phyloP scores from a whole-genome alignment of 2,329 filamentous ascomycete genomes.

The Cercospora sesami region DNA sequence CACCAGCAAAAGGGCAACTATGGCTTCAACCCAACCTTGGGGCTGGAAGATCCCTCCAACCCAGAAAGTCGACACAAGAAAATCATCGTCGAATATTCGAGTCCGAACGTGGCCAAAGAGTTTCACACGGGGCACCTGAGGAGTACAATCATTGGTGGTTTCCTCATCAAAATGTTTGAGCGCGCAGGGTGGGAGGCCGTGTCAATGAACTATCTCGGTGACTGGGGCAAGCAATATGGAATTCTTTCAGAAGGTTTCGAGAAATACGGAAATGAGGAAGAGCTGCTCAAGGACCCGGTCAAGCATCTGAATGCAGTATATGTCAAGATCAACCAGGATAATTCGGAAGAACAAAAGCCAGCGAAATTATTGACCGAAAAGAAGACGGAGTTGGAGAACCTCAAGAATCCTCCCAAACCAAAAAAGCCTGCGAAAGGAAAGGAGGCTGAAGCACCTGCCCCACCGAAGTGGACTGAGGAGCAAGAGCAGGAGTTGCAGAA shows the following conservation, averaged over 20 bases:
- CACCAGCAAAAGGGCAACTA: conserved; percentile 62
- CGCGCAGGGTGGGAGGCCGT: conserved; percentile 69
- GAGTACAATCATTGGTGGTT: conserved; percentile 75
- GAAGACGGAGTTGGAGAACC: conserved; percentile 45
- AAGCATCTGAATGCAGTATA: conserved; percentile 82
- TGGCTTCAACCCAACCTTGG: conserved; percentile 62
- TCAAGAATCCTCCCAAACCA: conserved; percentile 43
- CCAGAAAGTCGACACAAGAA: conserved; percentile 63
- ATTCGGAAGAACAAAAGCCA: conserved; percentile 64
- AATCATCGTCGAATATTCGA: conserved; percentile 78
- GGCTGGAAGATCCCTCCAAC: conserved; percentile 62
- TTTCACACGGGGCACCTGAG: conserved; percentile 74
- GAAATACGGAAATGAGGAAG: conserved; percentile 71
- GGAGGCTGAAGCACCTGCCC: conserved; percentile 42
- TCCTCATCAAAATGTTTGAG: conserved; percentile 68
- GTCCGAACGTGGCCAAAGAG: conserved; percentile 82
- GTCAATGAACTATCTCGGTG: conserved; percentile 73
- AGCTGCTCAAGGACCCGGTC: conserved; percentile 70
- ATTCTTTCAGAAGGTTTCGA: conserved; percentile 73
- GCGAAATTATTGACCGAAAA: conserved; percentile 54
- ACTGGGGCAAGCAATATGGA: conserved; percentile 76
- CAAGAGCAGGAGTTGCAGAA: conserved; percentile 53
- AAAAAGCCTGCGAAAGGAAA: conserved; percentile 47
- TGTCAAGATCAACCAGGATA: conserved; percentile 68
- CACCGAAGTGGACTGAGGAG: conserved; percentile 43